These are phyloP conservation scores for Phlyctochytrium bullatum DNA, from an alignment of 192 early-diverging fungal genomes.

Conservation along the genomic window DNA sequence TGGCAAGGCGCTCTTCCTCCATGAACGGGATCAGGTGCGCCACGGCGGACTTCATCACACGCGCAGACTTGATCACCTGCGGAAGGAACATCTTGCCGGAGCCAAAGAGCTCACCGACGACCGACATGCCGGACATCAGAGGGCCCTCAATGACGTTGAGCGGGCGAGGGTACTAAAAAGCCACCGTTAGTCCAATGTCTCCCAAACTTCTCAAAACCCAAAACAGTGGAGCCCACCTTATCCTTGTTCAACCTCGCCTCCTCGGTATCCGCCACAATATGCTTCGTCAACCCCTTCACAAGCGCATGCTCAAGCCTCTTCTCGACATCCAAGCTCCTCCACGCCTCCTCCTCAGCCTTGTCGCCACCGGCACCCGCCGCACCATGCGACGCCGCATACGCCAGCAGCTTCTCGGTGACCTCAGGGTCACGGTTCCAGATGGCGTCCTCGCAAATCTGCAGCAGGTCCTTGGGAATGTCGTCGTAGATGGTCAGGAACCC, in stretches of 20 bases:
- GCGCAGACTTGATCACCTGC: slow-evolving; percentile 94
- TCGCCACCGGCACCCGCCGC: slow-evolving; percentile 57
- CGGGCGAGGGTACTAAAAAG: slow-evolving; percentile 84
- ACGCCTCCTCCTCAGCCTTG: slow-evolving; percentile 85
- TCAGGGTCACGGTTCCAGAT: slow-evolving; percentile 90
- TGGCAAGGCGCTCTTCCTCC: slow-evolving; percentile 82
- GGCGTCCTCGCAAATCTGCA: slow-evolving; percentile 89
- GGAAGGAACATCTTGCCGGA: slow-evolving; percentile 97
- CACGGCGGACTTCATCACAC: slow-evolving; percentile 98
- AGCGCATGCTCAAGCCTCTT: slow-evolving; percentile 77
- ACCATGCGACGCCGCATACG: slow-evolving; percentile 80
- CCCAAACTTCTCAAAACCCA: slow-evolving; percentile 6
- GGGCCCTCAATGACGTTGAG: slow-evolving; percentile 97
- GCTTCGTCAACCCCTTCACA: slow-evolving; percentile 93
- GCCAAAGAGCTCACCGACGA: slow-evolving; percentile 94
- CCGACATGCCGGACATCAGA: slow-evolving; percentile 90
- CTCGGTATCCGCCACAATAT: slow-evolving; percentile 90
- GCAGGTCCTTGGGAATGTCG: slow-evolving; percentile 91
- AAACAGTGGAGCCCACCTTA: no score
- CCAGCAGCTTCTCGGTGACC: slow-evolving; percentile 89
- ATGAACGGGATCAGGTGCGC: slow-evolving; percentile 94
- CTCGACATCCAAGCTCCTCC: slow-evolving; percentile 73
- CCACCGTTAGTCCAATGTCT: slow-evolving; percentile 13
- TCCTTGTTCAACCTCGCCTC: slow-evolving; percentile 74
- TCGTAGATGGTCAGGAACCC: slow-evolving; percentile 95